phyloP scores from a whole-genome alignment of 108 stramenopile species.

The Bacterosira constricta region DNA sequence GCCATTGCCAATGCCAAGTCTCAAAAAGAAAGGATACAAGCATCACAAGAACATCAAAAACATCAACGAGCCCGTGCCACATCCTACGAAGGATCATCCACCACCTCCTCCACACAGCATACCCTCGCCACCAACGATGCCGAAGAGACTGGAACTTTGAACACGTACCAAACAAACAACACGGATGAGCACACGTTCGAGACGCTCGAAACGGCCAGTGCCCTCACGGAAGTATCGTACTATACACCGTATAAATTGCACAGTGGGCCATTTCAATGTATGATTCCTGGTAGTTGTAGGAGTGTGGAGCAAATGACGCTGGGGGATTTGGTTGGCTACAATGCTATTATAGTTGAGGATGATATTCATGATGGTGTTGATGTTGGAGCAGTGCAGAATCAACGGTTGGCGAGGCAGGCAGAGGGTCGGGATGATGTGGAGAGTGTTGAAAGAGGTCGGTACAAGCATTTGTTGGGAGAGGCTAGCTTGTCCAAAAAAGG shows the following conservation, averaged over 20 bases:
- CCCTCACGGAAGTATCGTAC: slow-evolving; percentile 35
- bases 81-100: no score
- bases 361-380: no score
- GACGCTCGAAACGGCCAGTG: slow-evolving; percentile 31
- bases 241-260: background rate
- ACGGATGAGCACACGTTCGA: no score
- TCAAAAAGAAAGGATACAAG: no score
- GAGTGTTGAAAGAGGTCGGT: background rate
- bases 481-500: no score
- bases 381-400: no score
- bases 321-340: background rate
- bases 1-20: no score
- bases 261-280: background rate
- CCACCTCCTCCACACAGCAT: background rate
- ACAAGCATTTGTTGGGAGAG: background rate
- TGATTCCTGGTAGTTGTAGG: background rate
- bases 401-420: no score
- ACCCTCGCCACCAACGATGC: background rate
- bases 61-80: no score
- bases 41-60: no score
- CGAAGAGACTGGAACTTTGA: slow-evolving; percentile 11
- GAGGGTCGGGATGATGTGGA: slow-evolving; percentile 2
- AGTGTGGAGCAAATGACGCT: no score
- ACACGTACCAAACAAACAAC: slow-evolving; percentile 13
- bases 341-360: no score